Base-by-base conservation (phyloP, 2,329 filamentous ascomycete genomes). In the Xylariales sp. region DNA sequence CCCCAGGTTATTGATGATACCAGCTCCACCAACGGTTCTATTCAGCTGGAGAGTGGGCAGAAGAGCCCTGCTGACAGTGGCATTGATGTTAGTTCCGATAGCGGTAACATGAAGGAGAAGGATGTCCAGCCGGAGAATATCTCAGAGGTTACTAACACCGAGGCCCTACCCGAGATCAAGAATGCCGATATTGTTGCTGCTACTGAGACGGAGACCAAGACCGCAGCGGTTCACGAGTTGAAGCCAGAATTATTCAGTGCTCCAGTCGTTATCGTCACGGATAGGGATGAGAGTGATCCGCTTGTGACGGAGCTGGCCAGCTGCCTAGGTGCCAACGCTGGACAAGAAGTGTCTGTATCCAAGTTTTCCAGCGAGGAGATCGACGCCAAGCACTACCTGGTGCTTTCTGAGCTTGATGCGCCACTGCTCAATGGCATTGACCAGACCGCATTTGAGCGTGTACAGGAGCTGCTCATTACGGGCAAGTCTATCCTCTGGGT, bases 401-500 rank as follows among this genome's bases (percentile, higher is more conserved):
- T 51, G 2, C 35, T 52, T 11, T 46, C 38, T 4, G 49, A 52
- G 29, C 41, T 52, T 11, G 48, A 48, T 14, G 40, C 40, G 24
- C 40, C 48, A 6, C 16, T 52, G 16, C 29, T 52, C 20, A 40
- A 44, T 8, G 41, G 33, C 10, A 37, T 40, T 11, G 42, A 21
- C 33, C 38, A 42, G 23, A 13, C 17, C 2, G 38, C 41, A 12
- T 52, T 52, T 13, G 42, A 42, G 17, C 33, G 46, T 17, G 18
- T 52, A 8, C 42, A 49, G 29, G 33, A 37, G 20, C 20, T 52
- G 5, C 27, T 52, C 7, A 41, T 40, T n/a, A 20, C 32, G 33
- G 35, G 42, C 14, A 41, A 43, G 8, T 44, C 44, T 5, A 35
- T 51, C n/a, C 29, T 52, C 15, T 52, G 49, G 49, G 43, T 52